Percentiles rank a stretch among this genome's conserved stretches.
Conservation (phyloP, 176 grass and related monocot genomes). For the Raddia guianensis region DNA sequence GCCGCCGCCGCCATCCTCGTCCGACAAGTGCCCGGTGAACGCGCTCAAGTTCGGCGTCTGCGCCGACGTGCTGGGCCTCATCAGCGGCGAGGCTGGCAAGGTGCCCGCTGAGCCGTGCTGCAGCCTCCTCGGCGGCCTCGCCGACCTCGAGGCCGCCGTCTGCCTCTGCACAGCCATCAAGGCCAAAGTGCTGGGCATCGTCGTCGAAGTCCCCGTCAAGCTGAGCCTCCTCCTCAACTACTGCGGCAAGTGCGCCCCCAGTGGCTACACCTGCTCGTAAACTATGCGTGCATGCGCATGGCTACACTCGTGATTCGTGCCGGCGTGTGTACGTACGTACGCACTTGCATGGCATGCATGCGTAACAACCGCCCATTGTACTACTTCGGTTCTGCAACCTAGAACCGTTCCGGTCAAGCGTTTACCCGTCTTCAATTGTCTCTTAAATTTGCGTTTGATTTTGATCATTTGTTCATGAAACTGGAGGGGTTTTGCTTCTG, state of each 20-base stretch:
- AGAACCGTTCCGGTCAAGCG: neutral
- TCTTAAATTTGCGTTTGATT: neutral
- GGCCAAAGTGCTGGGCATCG: slow-evolving; percentile 59
- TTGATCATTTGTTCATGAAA: slow-evolving; percentile 16
- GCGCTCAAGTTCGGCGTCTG: slow-evolving; percentile 70
- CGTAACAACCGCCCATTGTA: neutral
- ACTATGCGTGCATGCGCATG: neutral
- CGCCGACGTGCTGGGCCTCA: slow-evolving; percentile 54
- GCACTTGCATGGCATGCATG: slow-evolving; percentile 20
- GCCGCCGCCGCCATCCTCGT: slow-evolving; percentile 30
- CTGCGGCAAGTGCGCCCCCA: slow-evolving; percentile 63
- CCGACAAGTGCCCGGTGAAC: slow-evolving; percentile 56
- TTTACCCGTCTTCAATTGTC: neutral
- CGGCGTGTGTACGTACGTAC: neutral
- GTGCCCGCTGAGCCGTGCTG: slow-evolving; percentile 66
- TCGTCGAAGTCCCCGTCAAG: slow-evolving; percentile 57
- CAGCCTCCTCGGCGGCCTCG: slow-evolving; percentile 56
- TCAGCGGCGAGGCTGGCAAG: slow-evolving; percentile 43
- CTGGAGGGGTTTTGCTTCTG: neutral
- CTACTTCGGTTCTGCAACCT: slow-evolving; percentile 30
- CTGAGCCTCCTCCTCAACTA: slow-evolving; percentile 74
- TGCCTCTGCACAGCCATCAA: slow-evolving; percentile 77
- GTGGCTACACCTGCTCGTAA: slow-evolving; percentile 50
- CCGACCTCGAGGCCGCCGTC: slow-evolving; percentile 59
- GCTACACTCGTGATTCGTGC: slow-evolving; percentile 8